These are phyloP conservation scores for Colletotrichum sp. DNA, from an alignment of 2,329 filamentous ascomycete species.

Conservation along the genomic window DNA sequence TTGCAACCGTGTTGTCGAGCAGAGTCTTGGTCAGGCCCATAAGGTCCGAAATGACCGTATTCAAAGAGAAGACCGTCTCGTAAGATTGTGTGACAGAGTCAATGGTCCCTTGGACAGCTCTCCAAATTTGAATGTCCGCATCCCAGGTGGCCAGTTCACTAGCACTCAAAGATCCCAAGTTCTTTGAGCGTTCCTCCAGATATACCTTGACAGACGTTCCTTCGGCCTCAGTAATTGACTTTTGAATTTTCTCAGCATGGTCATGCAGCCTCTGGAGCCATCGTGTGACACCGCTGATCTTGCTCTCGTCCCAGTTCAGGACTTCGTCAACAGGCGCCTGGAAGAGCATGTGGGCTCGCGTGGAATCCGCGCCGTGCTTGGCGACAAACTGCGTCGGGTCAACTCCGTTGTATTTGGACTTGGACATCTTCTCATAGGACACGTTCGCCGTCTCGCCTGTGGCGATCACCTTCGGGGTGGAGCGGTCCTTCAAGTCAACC, in stretches of 20 bases:
- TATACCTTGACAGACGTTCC: constrained; percentile 28
- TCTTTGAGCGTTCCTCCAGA: constrained; percentile 38
- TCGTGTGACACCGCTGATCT: constrained; percentile 80
- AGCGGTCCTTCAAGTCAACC: constrained; percentile 65
- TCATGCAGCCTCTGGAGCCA: constrained; percentile 77
- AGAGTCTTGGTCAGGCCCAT: constrained; percentile 81
- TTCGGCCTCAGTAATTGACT: not conserved
- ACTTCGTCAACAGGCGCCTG: constrained; percentile 84
- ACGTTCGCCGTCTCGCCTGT: constrained; percentile 65
- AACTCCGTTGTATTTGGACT: constrained; percentile 92
- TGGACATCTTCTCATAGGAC: constrained; percentile 91
- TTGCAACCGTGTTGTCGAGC: constrained; percentile 47
- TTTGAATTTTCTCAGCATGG: constrained; percentile 45
- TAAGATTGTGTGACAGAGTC: constrained; percentile 71
- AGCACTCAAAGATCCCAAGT: constrained; percentile 32
- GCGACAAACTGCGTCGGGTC: constrained; percentile 77
- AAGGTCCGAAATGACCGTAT: constrained; percentile 83
- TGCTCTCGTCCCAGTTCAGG: constrained; percentile 85
- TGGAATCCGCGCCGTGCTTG: constrained; percentile 82
- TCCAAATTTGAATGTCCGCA: constrained; percentile 61
- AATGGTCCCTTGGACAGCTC: constrained; percentile 71
- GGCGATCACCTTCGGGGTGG: constrained; percentile 64
- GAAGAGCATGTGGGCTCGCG: constrained; percentile 86
- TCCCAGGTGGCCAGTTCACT: constrained; percentile 38
- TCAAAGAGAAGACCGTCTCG: constrained; percentile 75